Evolutionary conservation across 2,329 filamentous ascomycete species (phyloP).

Genomic region (Neonectria hederae): DNA sequence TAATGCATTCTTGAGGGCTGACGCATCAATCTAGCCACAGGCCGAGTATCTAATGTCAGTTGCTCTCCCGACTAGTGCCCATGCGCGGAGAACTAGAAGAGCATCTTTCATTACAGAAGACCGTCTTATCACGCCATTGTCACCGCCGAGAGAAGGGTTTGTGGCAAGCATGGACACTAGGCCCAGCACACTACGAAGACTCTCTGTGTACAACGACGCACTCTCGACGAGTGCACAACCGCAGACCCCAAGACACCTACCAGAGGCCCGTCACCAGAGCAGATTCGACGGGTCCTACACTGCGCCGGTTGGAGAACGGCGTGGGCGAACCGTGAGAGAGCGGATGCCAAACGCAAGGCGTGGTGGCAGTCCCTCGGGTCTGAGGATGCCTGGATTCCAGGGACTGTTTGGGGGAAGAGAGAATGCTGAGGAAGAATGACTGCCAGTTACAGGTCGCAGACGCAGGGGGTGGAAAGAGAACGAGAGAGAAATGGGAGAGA

Average conservation of each 20-base stretch:
- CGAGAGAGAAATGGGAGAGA: background rate
- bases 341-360: slow-evolving; percentile 29
- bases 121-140: background rate
- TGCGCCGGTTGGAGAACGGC: slow-evolving; percentile 29
- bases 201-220: slow-evolving; percentile 37
- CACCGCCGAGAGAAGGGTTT: background rate
- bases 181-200: background rate
- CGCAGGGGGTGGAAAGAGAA: background rate
- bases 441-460: background rate
- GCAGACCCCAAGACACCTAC: slow-evolving; percentile 36
- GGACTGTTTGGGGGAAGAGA: slow-evolving; percentile 60
- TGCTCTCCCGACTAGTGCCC: background rate
- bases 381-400: slow-evolving; percentile 54
- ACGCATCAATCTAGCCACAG: background rate
- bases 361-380: slow-evolving; percentile 49
- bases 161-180: background rate
- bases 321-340: slow-evolving; percentile 7
- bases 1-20: background rate
- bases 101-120: background rate
- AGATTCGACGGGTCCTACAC: slow-evolving; percentile 35
- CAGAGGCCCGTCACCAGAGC: slow-evolving; percentile 39
- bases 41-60: background rate
- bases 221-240: slow-evolving; percentile 30
- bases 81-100: background rate
- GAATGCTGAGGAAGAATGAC: slow-evolving; percentile 53